These are phyloP conservation scores for Scopulariopsis brevicaulis DNA, from an alignment of 2,329 filamentous ascomycete species.

Conservation along the genomic window DNA sequence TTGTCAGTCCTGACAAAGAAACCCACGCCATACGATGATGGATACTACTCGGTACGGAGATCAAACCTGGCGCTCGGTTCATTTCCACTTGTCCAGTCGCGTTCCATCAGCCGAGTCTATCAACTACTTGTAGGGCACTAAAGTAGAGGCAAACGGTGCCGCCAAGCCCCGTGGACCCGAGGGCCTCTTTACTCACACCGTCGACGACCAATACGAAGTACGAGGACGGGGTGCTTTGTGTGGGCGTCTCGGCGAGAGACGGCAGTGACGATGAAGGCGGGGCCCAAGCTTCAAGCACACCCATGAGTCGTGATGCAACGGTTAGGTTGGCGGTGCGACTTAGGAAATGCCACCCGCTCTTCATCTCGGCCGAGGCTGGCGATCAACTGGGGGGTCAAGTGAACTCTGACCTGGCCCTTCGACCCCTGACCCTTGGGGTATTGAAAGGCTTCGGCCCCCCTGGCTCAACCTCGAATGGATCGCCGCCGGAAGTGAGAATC, in stretches of 20 bases:
- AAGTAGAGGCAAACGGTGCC: not conserved
- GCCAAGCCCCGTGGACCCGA: not conserved
- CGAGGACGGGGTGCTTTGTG: not conserved
- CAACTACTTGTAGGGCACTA: no score
- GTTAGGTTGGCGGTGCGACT: not conserved
- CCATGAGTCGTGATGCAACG: not conserved
- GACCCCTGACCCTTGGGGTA: not conserved
- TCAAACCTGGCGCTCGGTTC: not conserved
- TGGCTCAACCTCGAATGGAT: not conserved
- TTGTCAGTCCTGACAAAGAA: not conserved
- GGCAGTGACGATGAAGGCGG: not conserved
- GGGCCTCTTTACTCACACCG: not conserved
- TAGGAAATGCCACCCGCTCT: not conserved
- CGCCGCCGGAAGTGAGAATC: not conserved
- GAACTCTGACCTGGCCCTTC: not conserved
- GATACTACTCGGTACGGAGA: not conserved
- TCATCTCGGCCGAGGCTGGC: not conserved
- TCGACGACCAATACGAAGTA: not conserved
- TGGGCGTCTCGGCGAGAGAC: not conserved
- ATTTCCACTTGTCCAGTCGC: not conserved
- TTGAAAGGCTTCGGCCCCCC: not conserved
- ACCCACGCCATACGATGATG: not conserved
- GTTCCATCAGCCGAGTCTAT: not conserved
- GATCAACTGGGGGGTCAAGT: not conserved
- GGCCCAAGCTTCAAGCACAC: not conserved